Evolutionary conservation across 805 yeast genomes (phyloP).

Genomic region (Wickerhamomyces xylosicus): DNA sequence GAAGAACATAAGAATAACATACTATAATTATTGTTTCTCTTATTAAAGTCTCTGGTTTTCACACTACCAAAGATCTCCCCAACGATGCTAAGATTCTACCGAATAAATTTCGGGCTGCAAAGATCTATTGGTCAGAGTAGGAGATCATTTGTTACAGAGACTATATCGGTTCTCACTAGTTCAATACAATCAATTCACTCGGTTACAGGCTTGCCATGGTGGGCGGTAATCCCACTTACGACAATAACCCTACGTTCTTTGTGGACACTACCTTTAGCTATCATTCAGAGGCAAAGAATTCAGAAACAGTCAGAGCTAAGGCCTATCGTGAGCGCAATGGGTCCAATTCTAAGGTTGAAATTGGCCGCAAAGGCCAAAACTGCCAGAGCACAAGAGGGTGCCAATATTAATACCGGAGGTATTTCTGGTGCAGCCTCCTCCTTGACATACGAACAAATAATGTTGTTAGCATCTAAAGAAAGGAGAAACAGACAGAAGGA

Average conservation of each 20-base stretch:
- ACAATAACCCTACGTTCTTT: conserved; percentile 56
- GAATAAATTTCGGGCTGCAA: neutral
- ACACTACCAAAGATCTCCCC: too few relatives aligned
- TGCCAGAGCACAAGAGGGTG: conserved; percentile 19
- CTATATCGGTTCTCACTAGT: conserved; percentile 15
- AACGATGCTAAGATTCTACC: too few relatives aligned
- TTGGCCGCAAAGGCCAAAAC: conserved; percentile 27
- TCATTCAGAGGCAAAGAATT: conserved; percentile 57
- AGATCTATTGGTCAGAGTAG: neutral
- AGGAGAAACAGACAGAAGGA: conserved; percentile 61
- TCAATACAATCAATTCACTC: conserved; percentile 39
- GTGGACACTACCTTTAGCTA: conserved; percentile 71
- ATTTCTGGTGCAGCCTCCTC: conserved; percentile 14
- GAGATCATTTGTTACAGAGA: conserved; percentile 5
- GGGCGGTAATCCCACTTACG: conserved; percentile 63
- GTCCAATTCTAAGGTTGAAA: conserved; percentile 57
- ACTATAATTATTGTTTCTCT: too few relatives aligned
- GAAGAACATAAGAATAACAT: too few relatives aligned
- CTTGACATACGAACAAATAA: conserved; percentile 70
- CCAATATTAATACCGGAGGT: conserved; percentile 13
- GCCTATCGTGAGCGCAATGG: conserved; percentile 64
- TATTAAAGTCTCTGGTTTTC: too few relatives aligned
- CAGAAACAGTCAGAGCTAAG: conserved; percentile 62
- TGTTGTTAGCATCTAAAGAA: conserved; percentile 67
- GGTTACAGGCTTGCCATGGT: conserved; percentile 69